Percentiles rank a stretch among this genome's conserved stretches.
phyloP scores from a whole-genome alignment of 2,329 filamentous ascomycete species.

The Curvularia sp. region DNA sequence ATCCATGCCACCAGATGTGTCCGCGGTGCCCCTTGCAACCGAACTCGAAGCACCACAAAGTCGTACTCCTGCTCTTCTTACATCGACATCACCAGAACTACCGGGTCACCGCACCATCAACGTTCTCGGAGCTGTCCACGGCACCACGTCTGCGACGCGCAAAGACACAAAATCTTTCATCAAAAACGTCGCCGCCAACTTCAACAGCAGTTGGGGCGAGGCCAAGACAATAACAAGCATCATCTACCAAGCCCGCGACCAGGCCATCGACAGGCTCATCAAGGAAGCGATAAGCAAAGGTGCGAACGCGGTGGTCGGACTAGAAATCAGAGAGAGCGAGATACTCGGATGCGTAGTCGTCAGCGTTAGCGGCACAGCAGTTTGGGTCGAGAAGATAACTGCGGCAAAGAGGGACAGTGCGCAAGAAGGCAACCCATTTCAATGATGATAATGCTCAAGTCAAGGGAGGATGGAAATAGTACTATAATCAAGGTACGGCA shows the following conservation, averaged over 20 bases:
- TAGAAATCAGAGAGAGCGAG: slow-evolving; percentile 43
- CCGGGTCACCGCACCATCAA: slow-evolving; percentile 38
- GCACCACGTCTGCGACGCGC: slow-evolving; percentile 42
- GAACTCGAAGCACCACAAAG: slow-evolving; percentile 38
- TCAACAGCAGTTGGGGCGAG: slow-evolving; percentile 38
- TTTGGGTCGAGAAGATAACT: slow-evolving; percentile 37
- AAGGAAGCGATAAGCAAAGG: slow-evolving; percentile 42
- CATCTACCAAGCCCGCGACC: slow-evolving; percentile 44
- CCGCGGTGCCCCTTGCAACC: slow-evolving; percentile 18
- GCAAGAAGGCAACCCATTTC: slow-evolving; percentile 24
- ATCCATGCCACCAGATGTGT: slow-evolving; percentile 18
- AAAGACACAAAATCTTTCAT: slow-evolving; percentile 47
- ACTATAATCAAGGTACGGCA: background rate
- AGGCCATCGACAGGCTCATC: slow-evolving; percentile 45
- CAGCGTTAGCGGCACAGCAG: slow-evolving; percentile 43
- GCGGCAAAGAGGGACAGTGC: slow-evolving; percentile 32
- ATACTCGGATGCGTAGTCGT: slow-evolving; percentile 45
- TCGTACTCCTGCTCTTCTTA: slow-evolving; percentile 38
- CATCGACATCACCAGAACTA: slow-evolving; percentile 35
- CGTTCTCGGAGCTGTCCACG: slow-evolving; percentile 42
- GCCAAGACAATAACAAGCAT: slow-evolving; percentile 42
- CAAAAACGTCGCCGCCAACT: slow-evolving; percentile 33
- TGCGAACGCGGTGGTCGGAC: slow-evolving; percentile 43
- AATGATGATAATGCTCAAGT: background rate
- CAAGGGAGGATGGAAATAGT: background rate